A percentile compares a stretch with the other conserved stretches of the same genome.
Evolutionary conservation across 2,329 filamentous ascomycete genomes (phyloP).

Genomic region (Colletotrichum coccodes): DNA sequence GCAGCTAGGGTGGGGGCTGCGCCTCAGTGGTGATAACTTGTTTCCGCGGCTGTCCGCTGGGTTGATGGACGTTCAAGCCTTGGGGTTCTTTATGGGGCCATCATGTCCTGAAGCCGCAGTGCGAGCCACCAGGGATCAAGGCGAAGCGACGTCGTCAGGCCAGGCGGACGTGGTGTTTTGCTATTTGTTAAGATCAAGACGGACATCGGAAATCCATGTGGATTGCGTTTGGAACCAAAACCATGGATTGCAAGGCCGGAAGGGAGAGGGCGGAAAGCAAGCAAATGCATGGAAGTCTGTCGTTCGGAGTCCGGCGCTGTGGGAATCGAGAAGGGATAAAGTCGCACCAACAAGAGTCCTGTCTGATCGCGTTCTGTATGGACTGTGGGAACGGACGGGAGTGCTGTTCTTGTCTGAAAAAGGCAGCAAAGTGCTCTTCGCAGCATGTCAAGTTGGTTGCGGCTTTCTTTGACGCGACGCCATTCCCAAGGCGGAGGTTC

Average conservation of each 20-base stretch:
- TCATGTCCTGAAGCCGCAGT: neutral
- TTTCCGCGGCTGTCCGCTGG: neutral
- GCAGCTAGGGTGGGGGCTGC: neutral
- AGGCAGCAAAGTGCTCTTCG: neutral
- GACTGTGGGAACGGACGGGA: neutral
- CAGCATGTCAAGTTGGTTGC: neutral
- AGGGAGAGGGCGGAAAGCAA: neutral
- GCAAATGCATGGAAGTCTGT: slow-evolving; percentile 6
- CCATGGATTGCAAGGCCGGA: neutral
- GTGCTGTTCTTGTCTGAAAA: neutral
- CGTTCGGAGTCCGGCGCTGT: neutral
- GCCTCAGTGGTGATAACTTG: neutral
- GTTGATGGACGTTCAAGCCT: neutral
- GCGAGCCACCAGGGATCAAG: neutral
- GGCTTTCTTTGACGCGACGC: neutral
- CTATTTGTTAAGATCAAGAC: neutral
- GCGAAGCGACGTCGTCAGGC: neutral
- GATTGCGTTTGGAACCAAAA: slow-evolving; percentile 1
- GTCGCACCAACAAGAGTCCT: neutral
- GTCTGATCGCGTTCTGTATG: neutral
- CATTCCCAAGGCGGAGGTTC: neutral
- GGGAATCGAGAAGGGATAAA: slow-evolving; percentile 13
- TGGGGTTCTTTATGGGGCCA: neutral
- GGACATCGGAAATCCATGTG: neutral
- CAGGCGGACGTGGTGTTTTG: neutral